These are phyloP conservation scores for Lactifluus volemus DNA, from an alignment of 768 basidiomycete species.

Conservation along the genomic window DNA sequence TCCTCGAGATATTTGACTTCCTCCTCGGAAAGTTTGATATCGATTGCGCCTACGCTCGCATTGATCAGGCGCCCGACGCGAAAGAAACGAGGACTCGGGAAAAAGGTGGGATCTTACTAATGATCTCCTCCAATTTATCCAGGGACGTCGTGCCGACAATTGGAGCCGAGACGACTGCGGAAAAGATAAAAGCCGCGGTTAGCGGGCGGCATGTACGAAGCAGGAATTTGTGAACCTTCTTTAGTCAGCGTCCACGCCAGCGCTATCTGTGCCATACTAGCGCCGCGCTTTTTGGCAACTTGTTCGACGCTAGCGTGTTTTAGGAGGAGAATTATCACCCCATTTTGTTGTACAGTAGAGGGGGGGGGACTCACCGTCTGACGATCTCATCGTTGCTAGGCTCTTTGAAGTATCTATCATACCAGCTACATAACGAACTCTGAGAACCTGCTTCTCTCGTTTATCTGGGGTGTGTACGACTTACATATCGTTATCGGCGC, in stretches of 20 bases:
- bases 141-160: slow-evolving; percentile 31
- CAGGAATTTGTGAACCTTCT: slow-evolving; percentile 20
- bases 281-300: slow-evolving; percentile 29
- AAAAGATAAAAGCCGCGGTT: not conserved
- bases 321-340: not conserved
- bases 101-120: slow-evolving; percentile 16
- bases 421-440: slow-evolving; percentile 1
- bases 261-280: slow-evolving; percentile 33
- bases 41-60: slow-evolving; percentile 22
- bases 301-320: slow-evolving; percentile 23
- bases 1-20: slow-evolving; percentile 34
- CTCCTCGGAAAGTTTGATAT: slow-evolving; percentile 32
- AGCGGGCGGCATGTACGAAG: not conserved
- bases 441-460: not conserved
- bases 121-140: slow-evolving; percentile 28
- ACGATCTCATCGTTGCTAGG: slow-evolving; percentile 8
- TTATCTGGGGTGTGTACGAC: slow-evolving; percentile 16
- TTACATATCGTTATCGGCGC: slow-evolving; percentile 22
- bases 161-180: slow-evolving; percentile 25
- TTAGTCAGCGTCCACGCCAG: slow-evolving; percentile 28
- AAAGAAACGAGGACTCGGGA: not conserved
- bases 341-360: not conserved
- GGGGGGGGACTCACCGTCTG: slow-evolving; percentile 6
- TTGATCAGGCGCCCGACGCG: not conserved
- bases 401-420: slow-evolving; percentile 2